phyloP scores from a whole-genome alignment of 2,329 filamentous ascomycete species.

The Phialophora macrospora region DNA sequence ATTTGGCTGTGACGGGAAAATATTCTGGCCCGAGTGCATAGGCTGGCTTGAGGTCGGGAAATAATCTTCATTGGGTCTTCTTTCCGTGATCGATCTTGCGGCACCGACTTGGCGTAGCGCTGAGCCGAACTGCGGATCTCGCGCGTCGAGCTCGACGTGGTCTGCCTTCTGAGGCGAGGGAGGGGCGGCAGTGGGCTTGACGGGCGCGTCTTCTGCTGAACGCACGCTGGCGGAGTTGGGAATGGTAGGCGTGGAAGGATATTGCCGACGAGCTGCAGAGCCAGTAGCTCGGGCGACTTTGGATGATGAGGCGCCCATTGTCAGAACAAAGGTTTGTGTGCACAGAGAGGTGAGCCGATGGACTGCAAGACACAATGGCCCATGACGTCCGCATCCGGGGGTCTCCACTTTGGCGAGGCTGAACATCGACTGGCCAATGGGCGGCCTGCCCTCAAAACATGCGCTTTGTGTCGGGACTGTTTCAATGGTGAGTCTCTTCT shows the following conservation, averaged over 20 bases:
- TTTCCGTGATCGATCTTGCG: conserved; percentile 54
- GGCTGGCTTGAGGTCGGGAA: conserved; percentile 40
- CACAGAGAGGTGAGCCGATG: not conserved
- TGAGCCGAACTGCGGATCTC: conserved; percentile 71
- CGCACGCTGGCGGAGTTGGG: conserved; percentile 24
- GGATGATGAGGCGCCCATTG: conserved; percentile 37
- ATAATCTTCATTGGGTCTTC: conserved; percentile 38
- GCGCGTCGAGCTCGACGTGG: conserved; percentile 62
- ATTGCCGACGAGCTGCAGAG: conserved; percentile 35
- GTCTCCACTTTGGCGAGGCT: conserved; percentile 17
- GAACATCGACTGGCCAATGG: conserved; percentile 9
- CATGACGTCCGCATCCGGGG: conserved; percentile 1
- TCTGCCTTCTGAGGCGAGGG: conserved; percentile 25
- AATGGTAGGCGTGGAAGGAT: conserved; percentile 38
- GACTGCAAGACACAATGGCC: not conserved
- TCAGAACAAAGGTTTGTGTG: not conserved
- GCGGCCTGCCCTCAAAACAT: not conserved
- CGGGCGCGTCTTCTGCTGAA: conserved; percentile 23
- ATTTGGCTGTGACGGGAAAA: conserved; percentile 45
- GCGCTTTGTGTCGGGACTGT: not conserved
- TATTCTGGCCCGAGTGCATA: conserved; percentile 43
- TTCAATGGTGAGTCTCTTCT: not conserved
- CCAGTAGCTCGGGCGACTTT: conserved; percentile 37
- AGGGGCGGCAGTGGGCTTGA: conserved; percentile 23
- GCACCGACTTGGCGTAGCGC: conserved; percentile 72